Evolutionary conservation across 2,329 filamentous ascomycete species (phyloP).

Genomic region (Penicillium janthinellum): DNA sequence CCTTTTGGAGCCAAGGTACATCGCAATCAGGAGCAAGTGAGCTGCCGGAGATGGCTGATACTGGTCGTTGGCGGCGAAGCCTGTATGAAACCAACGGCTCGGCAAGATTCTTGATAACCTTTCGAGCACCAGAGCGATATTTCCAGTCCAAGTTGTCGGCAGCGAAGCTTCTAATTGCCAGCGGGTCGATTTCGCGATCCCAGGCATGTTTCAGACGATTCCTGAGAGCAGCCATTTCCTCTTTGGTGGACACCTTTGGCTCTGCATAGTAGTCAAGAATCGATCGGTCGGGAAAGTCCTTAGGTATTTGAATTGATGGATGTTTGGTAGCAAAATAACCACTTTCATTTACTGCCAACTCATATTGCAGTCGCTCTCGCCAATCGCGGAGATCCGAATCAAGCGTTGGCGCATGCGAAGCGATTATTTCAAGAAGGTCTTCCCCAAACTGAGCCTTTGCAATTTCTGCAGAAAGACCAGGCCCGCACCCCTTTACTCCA

Average conservation of each 20-base stretch:
- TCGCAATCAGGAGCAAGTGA: conserved; percentile 45
- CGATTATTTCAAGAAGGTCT: conserved; percentile 66
- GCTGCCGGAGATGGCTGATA: conserved; percentile 33
- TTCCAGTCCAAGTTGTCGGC: conserved; percentile 85
- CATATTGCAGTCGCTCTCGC: conserved; percentile 71
- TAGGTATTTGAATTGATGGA: conserved; percentile 72
- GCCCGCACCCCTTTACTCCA: conserved; percentile 83
- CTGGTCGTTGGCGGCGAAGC: conserved; percentile 46
- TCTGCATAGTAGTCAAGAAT: conserved; percentile 85
- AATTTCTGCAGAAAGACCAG: conserved; percentile 86
- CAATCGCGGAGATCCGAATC: conserved; percentile 59
- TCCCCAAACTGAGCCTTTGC: conserved; percentile 84
- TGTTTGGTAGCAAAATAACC: conserved; percentile 78
- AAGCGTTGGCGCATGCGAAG: conserved; percentile 39
- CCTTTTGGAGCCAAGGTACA: conserved; percentile 63
- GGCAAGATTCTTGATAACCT: conserved; percentile 79
- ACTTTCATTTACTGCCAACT: conserved; percentile 81
- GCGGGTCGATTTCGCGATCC: conserved; percentile 65
- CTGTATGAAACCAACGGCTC: conserved; percentile 71
- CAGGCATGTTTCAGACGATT: conserved; percentile 56
- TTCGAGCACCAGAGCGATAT: conserved; percentile 74
- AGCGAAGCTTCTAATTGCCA: conserved; percentile 71
- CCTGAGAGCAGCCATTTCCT: conserved; percentile 59
- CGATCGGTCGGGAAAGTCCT: conserved; percentile 76
- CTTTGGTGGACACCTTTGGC: conserved; percentile 71